Evolutionary conservation across 2,329 filamentous ascomycete genomes (phyloP).

Genomic region (Colletotrichum tamarilloi): DNA sequence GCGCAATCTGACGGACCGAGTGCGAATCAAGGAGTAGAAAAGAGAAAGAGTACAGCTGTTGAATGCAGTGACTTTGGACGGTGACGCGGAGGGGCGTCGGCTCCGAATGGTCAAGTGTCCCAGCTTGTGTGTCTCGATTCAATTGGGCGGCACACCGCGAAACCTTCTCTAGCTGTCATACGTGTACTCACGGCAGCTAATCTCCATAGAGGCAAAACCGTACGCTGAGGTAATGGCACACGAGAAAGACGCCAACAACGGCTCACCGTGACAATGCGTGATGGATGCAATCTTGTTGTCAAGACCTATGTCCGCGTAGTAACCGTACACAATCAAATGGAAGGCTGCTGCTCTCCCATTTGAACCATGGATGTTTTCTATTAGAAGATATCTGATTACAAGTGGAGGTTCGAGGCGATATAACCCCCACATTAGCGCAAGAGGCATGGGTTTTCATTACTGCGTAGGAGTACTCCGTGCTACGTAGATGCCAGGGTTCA

Average conservation of each 20-base stretch:
- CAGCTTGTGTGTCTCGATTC: background rate
- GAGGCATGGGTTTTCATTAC: no score
- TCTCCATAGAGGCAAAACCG: background rate
- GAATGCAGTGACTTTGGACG: slow-evolving; percentile 4
- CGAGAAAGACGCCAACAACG: no score
- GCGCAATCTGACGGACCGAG: background rate
- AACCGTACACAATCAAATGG: background rate
- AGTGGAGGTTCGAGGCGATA: background rate
- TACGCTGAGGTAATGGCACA: no score
- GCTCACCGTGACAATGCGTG: no score
- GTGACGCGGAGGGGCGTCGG: background rate
- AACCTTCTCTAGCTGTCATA: background rate
- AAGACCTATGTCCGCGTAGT: background rate
- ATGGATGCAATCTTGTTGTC: background rate
- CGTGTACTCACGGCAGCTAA: background rate
- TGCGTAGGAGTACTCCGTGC: no score
- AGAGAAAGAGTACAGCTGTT: background rate
- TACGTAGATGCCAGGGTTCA: background rate
- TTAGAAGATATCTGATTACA: background rate
- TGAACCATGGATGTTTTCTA: background rate
- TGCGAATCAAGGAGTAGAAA: background rate
- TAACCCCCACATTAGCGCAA: background rate
- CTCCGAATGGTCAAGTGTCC: background rate
- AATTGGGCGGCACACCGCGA: background rate
- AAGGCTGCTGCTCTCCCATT: background rate